A percentile compares a stretch with the other conserved stretches of the same genome.
Evolutionary conservation across 371 early-diverging fungal genomes (phyloP).

Genomic region (Actinomucor elegans): DNA sequence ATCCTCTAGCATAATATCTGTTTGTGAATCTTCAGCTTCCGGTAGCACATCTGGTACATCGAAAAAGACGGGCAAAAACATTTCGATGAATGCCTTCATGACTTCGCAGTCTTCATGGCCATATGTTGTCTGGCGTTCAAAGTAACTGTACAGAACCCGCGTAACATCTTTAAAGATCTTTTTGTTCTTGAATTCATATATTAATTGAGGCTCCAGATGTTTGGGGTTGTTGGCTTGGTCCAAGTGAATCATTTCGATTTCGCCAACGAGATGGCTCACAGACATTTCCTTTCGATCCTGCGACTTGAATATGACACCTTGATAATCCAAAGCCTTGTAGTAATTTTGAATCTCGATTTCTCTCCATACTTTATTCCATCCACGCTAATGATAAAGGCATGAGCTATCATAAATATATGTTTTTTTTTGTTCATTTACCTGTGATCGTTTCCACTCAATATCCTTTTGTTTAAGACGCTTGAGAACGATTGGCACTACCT

Average conservation of each 20-base stretch:
- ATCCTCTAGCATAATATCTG: constrained; percentile 16
- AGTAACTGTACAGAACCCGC: constrained; percentile 54
- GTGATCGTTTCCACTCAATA: constrained; percentile 85
- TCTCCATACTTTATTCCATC: constrained; percentile 95
- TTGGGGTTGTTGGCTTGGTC: constrained; percentile 35
- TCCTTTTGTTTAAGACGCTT: constrained; percentile 95
- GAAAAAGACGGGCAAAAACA: constrained; percentile 77
- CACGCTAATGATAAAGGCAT: constrained; percentile 67
- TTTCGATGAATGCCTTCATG: constrained; percentile 72
- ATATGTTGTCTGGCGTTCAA: constrained; percentile 55
- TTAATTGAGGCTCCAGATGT: constrained; percentile 55
- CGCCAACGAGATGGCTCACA: constrained; percentile 73
- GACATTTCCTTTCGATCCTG: constrained; percentile 81
- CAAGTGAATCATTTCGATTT: constrained; percentile 79
- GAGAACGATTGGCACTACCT: constrained; percentile 93
- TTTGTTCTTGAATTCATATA: constrained; percentile 63
- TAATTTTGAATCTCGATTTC: constrained; percentile 92
- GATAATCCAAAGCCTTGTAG: constrained; percentile 97
- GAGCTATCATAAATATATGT: constrained; percentile 73
- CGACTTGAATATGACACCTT: constrained; percentile 83
- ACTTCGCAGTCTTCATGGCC: constrained; percentile 64
- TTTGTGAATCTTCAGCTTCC: background rate
- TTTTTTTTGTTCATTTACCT: constrained; percentile 33
- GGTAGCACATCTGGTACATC: constrained; percentile 33
- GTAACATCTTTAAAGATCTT: constrained; percentile 71